phyloP scores from a whole-genome alignment of 2,329 filamentous ascomycete species.

The Ceratocystis albifundus region DNA sequence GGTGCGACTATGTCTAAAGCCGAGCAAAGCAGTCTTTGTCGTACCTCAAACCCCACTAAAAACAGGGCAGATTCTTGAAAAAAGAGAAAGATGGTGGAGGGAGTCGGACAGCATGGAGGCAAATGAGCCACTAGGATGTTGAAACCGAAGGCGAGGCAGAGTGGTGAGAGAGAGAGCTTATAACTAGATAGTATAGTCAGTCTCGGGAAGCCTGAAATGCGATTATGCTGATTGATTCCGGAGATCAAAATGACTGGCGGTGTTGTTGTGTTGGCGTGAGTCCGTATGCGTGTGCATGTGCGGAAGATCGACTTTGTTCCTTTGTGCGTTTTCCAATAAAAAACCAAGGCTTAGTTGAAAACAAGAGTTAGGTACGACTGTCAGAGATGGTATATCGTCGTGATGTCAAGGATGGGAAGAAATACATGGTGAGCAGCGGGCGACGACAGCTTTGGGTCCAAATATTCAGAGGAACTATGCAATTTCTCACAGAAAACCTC shows the following conservation, averaged over 20 bases:
- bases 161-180: neutral
- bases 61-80: neutral
- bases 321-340: neutral
- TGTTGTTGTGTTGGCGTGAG: neutral
- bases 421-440: neutral
- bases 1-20: neutral
- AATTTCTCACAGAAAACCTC: conserved; percentile 9
- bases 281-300: neutral
- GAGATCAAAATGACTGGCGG: neutral
- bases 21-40: neutral
- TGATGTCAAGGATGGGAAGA: conserved; percentile 7
- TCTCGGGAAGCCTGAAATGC: neutral
- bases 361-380: neutral
- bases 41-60: conserved; percentile 7
- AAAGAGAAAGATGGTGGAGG: neutral
- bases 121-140: conserved; percentile 3
- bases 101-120: conserved; percentile 3
- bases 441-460: neutral
- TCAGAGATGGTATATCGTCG: neutral
- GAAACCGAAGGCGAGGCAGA: neutral
- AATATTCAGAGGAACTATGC: conserved; percentile 6
- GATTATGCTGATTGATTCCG: neutral
- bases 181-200: neutral
- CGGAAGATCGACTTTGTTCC: neutral
- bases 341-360: neutral